These are phyloP conservation scores for Auricularia sp. DNA, from an alignment of 768 basidiomycete species.

Conservation along the genomic window DNA sequence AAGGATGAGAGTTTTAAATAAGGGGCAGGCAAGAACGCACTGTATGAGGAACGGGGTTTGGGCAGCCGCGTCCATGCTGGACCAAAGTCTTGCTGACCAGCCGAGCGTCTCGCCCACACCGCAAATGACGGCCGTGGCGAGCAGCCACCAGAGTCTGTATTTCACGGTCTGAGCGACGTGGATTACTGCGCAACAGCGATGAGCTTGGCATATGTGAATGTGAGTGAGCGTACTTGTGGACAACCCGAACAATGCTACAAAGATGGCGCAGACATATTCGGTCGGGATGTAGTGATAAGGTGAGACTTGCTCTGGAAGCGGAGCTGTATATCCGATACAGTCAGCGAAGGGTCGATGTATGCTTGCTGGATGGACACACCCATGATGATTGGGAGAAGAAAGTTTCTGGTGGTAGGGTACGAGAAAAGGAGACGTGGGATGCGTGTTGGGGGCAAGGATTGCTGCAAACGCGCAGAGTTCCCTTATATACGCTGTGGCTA, in stretches of 20 bases:
- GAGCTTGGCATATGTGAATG: not conserved
- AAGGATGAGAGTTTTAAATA: not conserved
- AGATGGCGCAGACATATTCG: not conserved
- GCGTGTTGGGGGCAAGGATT: no score
- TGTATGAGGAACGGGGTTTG: conserved; percentile 33
- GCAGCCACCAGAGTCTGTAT: conserved; percentile 41
- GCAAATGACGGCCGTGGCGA: conserved; percentile 37
- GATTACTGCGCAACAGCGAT: conserved; percentile 21
- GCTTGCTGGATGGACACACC: no score
- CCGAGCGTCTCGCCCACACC: conserved; percentile 43
- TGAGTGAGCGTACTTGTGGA: not conserved
- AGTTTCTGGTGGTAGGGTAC: no score
- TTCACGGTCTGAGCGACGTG: conserved; percentile 37
- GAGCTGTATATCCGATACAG: no score
- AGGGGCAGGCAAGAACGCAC: conserved; percentile 12
- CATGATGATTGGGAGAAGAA: no score
- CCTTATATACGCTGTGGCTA: no score
- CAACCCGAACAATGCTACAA: not conserved
- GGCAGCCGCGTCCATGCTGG: conserved; percentile 18
- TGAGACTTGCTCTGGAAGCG: not conserved
- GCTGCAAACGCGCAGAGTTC: no score
- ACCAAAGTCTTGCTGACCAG: conserved; percentile 51
- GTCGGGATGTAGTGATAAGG: not conserved
- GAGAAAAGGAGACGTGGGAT: no score
- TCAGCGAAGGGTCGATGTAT: no score